Base-by-base conservation (phyloP, 768 basidiomycete genomes). In the Lentinus tigrinus region DNA sequence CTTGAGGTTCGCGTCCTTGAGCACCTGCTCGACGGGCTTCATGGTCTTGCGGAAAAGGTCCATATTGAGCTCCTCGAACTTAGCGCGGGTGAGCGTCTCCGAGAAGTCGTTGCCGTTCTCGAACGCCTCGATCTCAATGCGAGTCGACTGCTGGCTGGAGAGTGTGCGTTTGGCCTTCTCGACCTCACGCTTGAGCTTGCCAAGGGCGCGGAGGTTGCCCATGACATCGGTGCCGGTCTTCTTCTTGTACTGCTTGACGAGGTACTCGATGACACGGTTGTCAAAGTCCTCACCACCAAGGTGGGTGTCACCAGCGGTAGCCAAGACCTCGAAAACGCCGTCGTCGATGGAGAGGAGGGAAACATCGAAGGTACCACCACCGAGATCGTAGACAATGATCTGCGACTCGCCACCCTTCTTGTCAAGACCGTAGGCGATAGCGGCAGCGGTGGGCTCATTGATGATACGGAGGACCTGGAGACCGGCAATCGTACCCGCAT, bases 41-140 rank as follows among this genome's bases (percentile, higher is more conserved):
- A 98, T 93, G 34, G 96, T 99, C 85, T 96, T 96, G 70, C 96
- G 84, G 91, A 99, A 99, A 52, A 98, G 85, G 69, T 99, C 96
- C 80, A 97, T 89, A 85, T 96, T 97, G 64, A 98, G 82, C 74
- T 98, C 95, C 75, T 98, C 96, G 72, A 99, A 98, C 78, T 97
- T 98, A 79, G 96, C 96, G 54, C 96, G 87, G 52, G 96, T 98
- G 31, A 98, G 85, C 6, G 92, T 93, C 82, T 98, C 96, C 34
- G 94, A 91, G 69, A 98, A 93, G 80, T 99, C 96, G 67, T 96
- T 95, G 63, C 96, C 96, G 67, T 87, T 85, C 74, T 95, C 95
- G 75, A 98, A 98, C 27, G 85, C 85, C 76, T 99, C 96, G 61
- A 99, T 96, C 73, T 99, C 96, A 63, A 99, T 81, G 61, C 88